phyloP scores from a whole-genome alignment of 352 stramenopile genomes.

The Pythium coloratum region DNA sequence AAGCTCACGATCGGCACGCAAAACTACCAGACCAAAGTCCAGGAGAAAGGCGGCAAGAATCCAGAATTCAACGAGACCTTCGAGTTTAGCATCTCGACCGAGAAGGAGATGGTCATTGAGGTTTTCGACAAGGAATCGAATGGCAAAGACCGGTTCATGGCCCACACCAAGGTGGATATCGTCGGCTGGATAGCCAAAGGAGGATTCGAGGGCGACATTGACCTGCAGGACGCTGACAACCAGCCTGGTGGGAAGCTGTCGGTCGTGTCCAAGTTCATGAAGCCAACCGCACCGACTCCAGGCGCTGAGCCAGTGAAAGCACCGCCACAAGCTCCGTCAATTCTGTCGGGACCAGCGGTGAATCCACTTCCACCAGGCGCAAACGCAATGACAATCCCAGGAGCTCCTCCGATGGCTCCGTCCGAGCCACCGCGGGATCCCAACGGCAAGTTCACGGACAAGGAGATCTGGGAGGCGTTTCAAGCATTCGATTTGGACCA shows the following conservation, averaged over 20 bases:
- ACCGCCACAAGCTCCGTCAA: constrained; percentile 51
- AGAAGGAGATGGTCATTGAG: constrained; percentile 93
- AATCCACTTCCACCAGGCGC: constrained; percentile 56
- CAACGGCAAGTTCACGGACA: constrained; percentile 95
- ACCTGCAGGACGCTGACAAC: constrained; percentile 81
- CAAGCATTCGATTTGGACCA: constrained; percentile 94
- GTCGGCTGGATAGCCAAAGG: constrained; percentile 93
- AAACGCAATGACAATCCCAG: constrained; percentile 57
- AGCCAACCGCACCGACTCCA: constrained; percentile 45
- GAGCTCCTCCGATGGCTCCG: constrained; percentile 50
- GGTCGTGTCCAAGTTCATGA: constrained; percentile 86
- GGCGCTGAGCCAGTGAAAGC: constrained; percentile 43
- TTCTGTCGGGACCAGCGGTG: constrained; percentile 64
- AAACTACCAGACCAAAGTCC: constrained; percentile 72
- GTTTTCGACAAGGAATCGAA: constrained; percentile 90
- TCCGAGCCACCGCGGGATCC: constrained; percentile 85
- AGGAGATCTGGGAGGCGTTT: constrained; percentile 95
- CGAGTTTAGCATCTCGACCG: constrained; percentile 94
- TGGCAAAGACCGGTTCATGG: constrained; percentile 94
- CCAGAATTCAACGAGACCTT: constrained; percentile 94
- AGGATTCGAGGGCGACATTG: constrained; percentile 91
- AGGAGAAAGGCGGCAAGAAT: constrained; percentile 91
- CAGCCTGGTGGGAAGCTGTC: constrained; percentile 84
- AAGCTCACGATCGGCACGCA: constrained; percentile 91
- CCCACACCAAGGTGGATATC: constrained; percentile 88